Percentiles rank a stretch among this genome's conserved stretches.
Evolutionary conservation across 495 filamentous ascomycete genomes (phyloP).

Genomic region (Penicilliopsis zonata): DNA sequence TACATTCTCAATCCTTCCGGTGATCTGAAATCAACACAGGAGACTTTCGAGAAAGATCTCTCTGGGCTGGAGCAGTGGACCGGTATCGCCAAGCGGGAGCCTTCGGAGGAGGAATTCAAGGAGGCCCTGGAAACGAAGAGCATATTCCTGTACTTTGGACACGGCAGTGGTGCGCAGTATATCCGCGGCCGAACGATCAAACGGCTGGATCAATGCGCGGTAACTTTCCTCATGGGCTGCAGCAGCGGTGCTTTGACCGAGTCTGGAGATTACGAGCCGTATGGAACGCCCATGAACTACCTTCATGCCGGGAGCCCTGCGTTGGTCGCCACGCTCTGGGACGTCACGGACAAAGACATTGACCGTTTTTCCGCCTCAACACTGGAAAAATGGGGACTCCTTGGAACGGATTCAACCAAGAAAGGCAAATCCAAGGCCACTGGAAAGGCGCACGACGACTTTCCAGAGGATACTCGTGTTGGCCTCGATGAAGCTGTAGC

Average conservation of each 20-base stretch:
- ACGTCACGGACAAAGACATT: constrained; percentile 94
- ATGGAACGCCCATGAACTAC: constrained; percentile 83
- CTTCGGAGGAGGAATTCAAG: constrained; percentile 68
- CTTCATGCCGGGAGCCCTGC: constrained; percentile 75
- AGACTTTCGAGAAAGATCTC: constrained; percentile 53
- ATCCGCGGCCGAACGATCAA: constrained; percentile 71
- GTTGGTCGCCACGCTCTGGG: constrained; percentile 85
- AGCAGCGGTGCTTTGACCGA: constrained; percentile 66
- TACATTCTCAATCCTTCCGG: constrained; percentile 82
- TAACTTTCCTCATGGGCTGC: constrained; percentile 88
- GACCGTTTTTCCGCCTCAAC: constrained; percentile 72
- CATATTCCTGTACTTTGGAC: constrained; percentile 85
- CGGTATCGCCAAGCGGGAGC: constrained; percentile 50
- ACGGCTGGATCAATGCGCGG: constrained; percentile 61
- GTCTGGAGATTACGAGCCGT: constrained; percentile 76
- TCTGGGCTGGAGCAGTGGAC: constrained; percentile 47
- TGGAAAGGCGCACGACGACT: background rate
- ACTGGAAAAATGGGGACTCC: constrained; percentile 78
- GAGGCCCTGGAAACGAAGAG: constrained; percentile 43
- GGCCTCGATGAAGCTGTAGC: constrained; percentile 70
- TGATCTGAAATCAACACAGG: constrained; percentile 71
- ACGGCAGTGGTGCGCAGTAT: constrained; percentile 91
- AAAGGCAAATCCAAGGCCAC: constrained; percentile 6
- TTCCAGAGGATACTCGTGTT: constrained; percentile 2
- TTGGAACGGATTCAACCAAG: constrained; percentile 17